These are phyloP conservation scores for Myxozyma melibiosi DNA, from an alignment of 805 yeast species.

Conservation along the genomic window DNA sequence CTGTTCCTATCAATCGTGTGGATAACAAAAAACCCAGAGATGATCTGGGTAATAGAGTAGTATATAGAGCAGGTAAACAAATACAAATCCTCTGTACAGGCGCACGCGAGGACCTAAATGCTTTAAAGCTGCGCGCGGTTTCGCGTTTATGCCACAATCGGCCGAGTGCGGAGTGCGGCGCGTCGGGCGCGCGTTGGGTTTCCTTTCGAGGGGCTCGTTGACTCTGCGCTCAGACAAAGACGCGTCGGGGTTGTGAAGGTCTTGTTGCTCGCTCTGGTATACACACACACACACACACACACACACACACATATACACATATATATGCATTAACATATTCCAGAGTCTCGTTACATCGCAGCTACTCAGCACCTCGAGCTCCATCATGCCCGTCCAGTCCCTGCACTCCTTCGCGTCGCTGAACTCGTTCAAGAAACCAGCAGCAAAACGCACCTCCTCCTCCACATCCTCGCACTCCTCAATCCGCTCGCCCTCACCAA, in stretches of 20 bases:
- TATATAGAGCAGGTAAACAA: no score
- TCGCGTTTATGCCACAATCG: conserved; percentile 10
- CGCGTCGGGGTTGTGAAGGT: no score
- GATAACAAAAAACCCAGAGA: no score
- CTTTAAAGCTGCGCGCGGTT: not conserved
- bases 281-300: no score
- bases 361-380: not conserved
- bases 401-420: conserved; percentile 20
- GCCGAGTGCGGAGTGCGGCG: not conserved
- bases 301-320: not conserved
- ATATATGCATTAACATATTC: conserved; percentile 3
- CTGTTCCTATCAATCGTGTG: no score
- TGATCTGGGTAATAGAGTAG: no score
- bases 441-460: not conserved
- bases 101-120: no score
- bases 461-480: not conserved
- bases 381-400: conserved; percentile 13
- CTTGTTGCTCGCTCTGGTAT: no score
- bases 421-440: conserved; percentile 15
- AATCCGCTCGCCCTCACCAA: conserved; percentile 20
- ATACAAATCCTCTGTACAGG: no score
- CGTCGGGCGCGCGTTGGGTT: not conserved
- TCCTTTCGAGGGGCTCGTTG: not conserved
- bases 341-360: no score
- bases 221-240: no score